Conservation (phyloP, 345 rosid species). For the Raphanus raphanistrum region DNA sequence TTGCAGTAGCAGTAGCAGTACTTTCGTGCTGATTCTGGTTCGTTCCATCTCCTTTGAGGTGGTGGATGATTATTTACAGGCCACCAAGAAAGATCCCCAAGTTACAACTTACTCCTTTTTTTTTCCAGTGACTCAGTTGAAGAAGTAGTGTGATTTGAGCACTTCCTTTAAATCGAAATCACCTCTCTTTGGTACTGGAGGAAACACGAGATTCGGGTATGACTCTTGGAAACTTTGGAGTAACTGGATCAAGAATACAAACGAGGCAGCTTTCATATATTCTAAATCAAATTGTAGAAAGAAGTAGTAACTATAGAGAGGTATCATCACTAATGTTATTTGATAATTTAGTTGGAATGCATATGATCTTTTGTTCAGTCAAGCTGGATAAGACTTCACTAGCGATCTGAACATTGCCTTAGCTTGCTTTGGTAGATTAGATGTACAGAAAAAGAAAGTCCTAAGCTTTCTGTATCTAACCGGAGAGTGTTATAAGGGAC, state of each 20-base stretch:
- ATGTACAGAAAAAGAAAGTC: background rate
- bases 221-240: slow-evolving; percentile 77
- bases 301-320: background rate
- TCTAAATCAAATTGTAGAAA: background rate
- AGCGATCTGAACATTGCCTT: background rate
- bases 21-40: slow-evolving; percentile 12
- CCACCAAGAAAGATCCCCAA: slow-evolving; percentile 24
- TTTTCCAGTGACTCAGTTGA: slow-evolving; percentile 55
- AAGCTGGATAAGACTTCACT: background rate
- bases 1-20: background rate
- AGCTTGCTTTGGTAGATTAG: no score
- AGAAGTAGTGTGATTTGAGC: slow-evolving; percentile 78
- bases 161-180: slow-evolving; percentile 75
- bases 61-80: slow-evolving; percentile 37
- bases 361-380: background rate
- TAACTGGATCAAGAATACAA: slow-evolving; percentile 54
- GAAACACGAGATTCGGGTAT: slow-evolving; percentile 68
- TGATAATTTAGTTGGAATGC: background rate
- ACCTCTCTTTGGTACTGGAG: slow-evolving; percentile 84
- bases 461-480: background rate
- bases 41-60: background rate
- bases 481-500: slow-evolving; percentile 31
- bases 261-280: background rate
- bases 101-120: background rate
- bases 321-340: background rate